These are phyloP conservation scores for Lyophyllum decastes DNA, from an alignment of 768 basidiomycete species.

Conservation along the genomic window DNA sequence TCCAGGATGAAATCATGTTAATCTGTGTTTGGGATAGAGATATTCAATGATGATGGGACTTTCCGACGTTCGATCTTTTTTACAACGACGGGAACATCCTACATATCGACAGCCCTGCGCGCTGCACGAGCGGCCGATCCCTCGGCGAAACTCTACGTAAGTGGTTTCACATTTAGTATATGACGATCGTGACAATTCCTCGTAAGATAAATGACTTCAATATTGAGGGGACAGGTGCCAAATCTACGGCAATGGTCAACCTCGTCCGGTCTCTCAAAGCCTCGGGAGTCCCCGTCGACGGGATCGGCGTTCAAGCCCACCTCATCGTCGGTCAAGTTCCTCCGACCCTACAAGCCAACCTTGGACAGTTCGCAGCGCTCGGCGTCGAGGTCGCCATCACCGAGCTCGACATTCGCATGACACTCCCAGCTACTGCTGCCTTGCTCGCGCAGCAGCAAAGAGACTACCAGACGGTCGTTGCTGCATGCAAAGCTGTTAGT, in stretches of 20 bases:
- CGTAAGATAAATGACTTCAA: slow-evolving; percentile 40
- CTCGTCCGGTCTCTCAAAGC: slow-evolving; percentile 50
- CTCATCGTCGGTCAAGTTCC: slow-evolving; percentile 61
- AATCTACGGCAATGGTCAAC: slow-evolving; percentile 55
- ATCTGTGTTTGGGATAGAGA: slow-evolving; percentile 38
- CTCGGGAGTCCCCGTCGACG: slow-evolving; percentile 55
- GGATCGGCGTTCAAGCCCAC: slow-evolving; percentile 63
- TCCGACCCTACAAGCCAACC: slow-evolving; percentile 43
- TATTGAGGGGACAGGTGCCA: slow-evolving; percentile 45
- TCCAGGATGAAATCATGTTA: neutral
- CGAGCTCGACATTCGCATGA: slow-evolving; percentile 67
- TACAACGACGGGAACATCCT: slow-evolving; percentile 48
- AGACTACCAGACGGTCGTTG: slow-evolving; percentile 57
- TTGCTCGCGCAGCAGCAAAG: slow-evolving; percentile 54
- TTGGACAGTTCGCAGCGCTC: slow-evolving; percentile 54
- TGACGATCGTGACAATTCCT: neutral
- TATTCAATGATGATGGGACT: slow-evolving; percentile 64
- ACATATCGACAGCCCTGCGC: slow-evolving; percentile 50
- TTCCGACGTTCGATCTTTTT: slow-evolving; percentile 55
- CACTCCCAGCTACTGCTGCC: slow-evolving; percentile 48
- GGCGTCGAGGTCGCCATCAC: slow-evolving; percentile 71
- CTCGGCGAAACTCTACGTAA: slow-evolving; percentile 55
- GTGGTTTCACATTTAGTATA: slow-evolving; percentile 2
- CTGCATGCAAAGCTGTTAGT: slow-evolving; percentile 47
- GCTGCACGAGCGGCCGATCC: slow-evolving; percentile 60